A percentile compares a stretch with the other conserved stretches of the same genome.
Evolutionary conservation across 768 basidiomycete species (phyloP).

Genomic region (Lactarius evosmus): DNA sequence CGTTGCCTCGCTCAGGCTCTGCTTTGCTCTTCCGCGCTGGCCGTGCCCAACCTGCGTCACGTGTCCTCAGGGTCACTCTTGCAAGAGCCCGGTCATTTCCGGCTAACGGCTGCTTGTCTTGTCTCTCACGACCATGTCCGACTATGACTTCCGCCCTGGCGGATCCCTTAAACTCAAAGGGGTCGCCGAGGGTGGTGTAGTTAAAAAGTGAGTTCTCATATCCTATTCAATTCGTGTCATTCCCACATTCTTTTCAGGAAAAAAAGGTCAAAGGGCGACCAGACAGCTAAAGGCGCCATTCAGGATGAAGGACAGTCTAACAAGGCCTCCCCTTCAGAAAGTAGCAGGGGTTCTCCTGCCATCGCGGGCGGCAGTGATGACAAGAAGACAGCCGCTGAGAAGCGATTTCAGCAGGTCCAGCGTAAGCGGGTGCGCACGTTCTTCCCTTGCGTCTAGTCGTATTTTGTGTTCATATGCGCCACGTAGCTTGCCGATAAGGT

Average conservation of each 20-base stretch:
- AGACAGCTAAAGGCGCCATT: conserved; percentile 39
- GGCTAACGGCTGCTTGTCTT: background rate
- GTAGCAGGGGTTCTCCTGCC: conserved; percentile 60
- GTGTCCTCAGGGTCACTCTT: background rate
- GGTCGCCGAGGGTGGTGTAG: conserved; percentile 71
- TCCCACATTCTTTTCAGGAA: conserved; percentile 48
- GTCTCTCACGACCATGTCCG: conserved; percentile 53
- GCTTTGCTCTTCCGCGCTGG: background rate
- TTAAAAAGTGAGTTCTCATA: conserved; percentile 65
- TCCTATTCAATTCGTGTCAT: background rate
- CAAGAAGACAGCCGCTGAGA: conserved; percentile 83
- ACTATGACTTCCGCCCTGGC: conserved; percentile 81
- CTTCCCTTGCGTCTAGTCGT: background rate
- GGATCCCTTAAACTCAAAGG: conserved; percentile 90
- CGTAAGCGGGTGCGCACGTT: conserved; percentile 55
- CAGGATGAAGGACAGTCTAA: conserved; percentile 39
- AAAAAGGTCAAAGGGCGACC: conserved; percentile 66
- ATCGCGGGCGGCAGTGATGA: conserved; percentile 43
- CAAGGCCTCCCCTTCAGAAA: conserved; percentile 49
- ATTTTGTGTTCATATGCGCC: conserved; percentile 16
- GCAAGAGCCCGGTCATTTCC: no score
- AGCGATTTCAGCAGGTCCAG: conserved; percentile 85
- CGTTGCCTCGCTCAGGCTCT: background rate
- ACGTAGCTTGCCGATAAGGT: conserved; percentile 72
- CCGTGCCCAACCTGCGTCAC: background rate